A percentile compares a stretch with the other conserved stretches of the same genome.
Conservation (phyloP, 1,284 basidiomycete species). For the Moesziomyces sp. region DNA sequence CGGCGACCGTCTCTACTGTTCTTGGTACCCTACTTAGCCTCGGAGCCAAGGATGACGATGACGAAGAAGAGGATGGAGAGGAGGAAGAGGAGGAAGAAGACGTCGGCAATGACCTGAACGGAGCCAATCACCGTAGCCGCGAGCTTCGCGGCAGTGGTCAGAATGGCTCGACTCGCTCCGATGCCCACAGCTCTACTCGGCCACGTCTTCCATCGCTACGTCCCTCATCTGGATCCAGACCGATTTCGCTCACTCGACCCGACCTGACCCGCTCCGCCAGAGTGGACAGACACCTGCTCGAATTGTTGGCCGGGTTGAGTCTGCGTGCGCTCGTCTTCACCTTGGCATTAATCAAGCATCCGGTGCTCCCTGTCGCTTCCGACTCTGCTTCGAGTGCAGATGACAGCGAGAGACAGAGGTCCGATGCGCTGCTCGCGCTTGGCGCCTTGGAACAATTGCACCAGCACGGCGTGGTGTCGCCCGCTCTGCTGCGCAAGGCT, state of each 20-base stretch:
- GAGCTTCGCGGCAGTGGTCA: too few relatives aligned
- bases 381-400: not conserved
- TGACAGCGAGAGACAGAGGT: constrained; percentile 11
- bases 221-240: too few relatives aligned
- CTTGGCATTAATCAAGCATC: constrained; percentile 14
- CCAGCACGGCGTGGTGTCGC: constrained; percentile 5
- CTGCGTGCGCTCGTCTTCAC: constrained; percentile 12
- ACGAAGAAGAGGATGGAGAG: too few relatives aligned
- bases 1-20: constrained; percentile 6
- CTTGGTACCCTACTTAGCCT: constrained; percentile 10
- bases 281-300: constrained; percentile 11
- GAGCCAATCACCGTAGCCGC: too few relatives aligned
- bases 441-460: constrained; percentile 12
- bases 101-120: too few relatives aligned
- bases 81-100: too few relatives aligned
- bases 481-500: constrained; percentile 1
- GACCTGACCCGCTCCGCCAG: not conserved
- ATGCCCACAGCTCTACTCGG: too few relatives aligned
- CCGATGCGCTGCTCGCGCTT: constrained; percentile 14
- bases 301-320: constrained; percentile 7
- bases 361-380: not conserved
- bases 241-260: too few relatives aligned
- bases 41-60: not conserved
- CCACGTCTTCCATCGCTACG: too few relatives aligned
- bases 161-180: too few relatives aligned